Conservation (phyloP, 2,329 filamentous ascomycete species). For the Fusarium circinatum region DNA sequence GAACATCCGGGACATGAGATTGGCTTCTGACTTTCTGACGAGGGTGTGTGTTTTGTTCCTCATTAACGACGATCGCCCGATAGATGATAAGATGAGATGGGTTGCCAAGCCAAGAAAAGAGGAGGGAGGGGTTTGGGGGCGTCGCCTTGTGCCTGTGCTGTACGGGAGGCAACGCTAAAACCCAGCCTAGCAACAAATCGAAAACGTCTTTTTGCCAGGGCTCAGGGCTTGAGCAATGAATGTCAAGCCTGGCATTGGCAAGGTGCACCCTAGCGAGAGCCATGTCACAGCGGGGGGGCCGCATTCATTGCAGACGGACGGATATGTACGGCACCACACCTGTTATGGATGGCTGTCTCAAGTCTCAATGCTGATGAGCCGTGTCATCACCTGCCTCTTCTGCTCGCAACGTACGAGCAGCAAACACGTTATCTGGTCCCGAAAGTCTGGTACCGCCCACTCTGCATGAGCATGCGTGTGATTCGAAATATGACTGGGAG, state of each 20-base stretch:
- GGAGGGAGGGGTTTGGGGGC: slow-evolving; percentile 14
- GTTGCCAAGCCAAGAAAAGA: slow-evolving; percentile 9
- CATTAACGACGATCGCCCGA: slow-evolving; percentile 40
- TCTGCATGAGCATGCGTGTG: slow-evolving; percentile 42
- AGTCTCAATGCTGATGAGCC: slow-evolving; percentile 35
- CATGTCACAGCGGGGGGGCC: slow-evolving; percentile 19
- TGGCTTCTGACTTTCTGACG: slow-evolving; percentile 43
- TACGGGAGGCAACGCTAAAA: slow-evolving; percentile 16
- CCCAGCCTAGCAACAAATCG: slow-evolving; percentile 23
- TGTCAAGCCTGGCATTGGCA: slow-evolving; percentile 5
- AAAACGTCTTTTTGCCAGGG: slow-evolving; percentile 24
- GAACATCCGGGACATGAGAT: slow-evolving; percentile 26
- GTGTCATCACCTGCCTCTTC: slow-evolving; percentile 28
- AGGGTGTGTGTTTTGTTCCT: slow-evolving; percentile 24
- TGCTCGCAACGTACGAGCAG: slow-evolving; percentile 41
- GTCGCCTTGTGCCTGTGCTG: slow-evolving; percentile 22
- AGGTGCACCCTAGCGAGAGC: slow-evolving; percentile 15
- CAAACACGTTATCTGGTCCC: slow-evolving; percentile 40
- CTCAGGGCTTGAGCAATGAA: slow-evolving; percentile 13
- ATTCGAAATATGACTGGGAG: slow-evolving; percentile 30
- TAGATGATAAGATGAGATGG: slow-evolving; percentile 33
- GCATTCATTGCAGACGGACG: slow-evolving; percentile 21
- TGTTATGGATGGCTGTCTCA: slow-evolving; percentile 24
- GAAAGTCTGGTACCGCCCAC: slow-evolving; percentile 46
- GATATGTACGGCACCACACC: slow-evolving; percentile 16